Base-by-base conservation (phyloP, 495 filamentous ascomycete species). In the Penicillium arizonense region DNA sequence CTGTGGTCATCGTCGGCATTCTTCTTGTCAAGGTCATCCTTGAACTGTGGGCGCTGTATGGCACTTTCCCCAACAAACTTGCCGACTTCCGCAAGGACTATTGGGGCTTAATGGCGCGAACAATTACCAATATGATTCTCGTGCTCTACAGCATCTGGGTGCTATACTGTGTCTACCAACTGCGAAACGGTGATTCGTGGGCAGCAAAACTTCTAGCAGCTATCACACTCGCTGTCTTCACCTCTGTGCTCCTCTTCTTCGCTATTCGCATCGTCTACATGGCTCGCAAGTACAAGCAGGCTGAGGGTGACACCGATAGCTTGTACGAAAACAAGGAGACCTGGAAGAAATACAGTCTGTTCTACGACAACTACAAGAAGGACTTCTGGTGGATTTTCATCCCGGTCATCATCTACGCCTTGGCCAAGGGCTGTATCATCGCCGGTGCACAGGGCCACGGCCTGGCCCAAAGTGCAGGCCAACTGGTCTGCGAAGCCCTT, bases 341-440 rank as follows among this genome's bases (percentile, higher is more conserved):
- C 43, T 96, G 95, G 93, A 78, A 88, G 59, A 95, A 91, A 70
- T 98, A 98, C 77, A 95, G 88, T 61, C 75, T 97, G 32, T 98
- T 98, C 77, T 98, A 98, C 71, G 94, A 98, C 59, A 87, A 85
- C 57, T 97, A 94, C 72, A 90, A 92, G 69, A 87, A 85, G 62
- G 84, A 87, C 57, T 95, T 90, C 72, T 98, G 93, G 93, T 97
- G 92, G 91, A 65, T 97, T 8, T 98, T 98, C 67, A 80, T 98
- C 11, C 94, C 94, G 6, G 77, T 81, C 40, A 96, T 98, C 69
- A 44, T 94, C 47, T 98, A 97, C 77, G 89, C 93, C 78, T 93
- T 97, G 61, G 87, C 83, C 59, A 95, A 91, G 71, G 91, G 91
- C 40, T 87, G 83, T 38, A 84, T 95, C 43, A 85, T 98, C 56